Evolutionary conservation across 2,329 filamentous ascomycete species (phyloP).

Genomic region (Mycosphaerelloides madeirae): DNA sequence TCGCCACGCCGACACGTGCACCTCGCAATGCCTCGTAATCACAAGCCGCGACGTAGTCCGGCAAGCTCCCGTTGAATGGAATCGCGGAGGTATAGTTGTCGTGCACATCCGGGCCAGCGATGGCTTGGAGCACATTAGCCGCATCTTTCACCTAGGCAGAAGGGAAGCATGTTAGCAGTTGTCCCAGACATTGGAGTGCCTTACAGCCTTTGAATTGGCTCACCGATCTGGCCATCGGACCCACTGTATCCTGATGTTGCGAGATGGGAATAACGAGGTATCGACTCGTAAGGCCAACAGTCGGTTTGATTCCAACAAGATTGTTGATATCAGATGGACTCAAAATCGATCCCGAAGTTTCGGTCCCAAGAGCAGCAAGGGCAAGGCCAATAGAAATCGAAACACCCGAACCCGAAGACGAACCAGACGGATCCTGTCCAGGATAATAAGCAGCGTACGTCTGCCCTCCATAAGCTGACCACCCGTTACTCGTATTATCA

Average conservation of each 20-base stretch:
- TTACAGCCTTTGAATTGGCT: no score
- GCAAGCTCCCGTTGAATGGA: slow-evolving; percentile 47
- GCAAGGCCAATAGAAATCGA: slow-evolving; percentile 56
- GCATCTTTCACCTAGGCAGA: no score
- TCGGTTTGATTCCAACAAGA: slow-evolving; percentile 64
- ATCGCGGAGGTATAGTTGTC: slow-evolving; percentile 58
- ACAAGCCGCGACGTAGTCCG: slow-evolving; percentile 58
- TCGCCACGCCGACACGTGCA: slow-evolving; percentile 60
- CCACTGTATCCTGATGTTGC: slow-evolving; percentile 53
- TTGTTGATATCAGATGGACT: slow-evolving; percentile 54
- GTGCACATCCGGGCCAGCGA: slow-evolving; percentile 50
- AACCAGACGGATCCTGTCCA: slow-evolving; percentile 58
- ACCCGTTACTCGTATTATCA: slow-evolving; percentile 55
- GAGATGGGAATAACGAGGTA: slow-evolving; percentile 62
- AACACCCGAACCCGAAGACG: slow-evolving; percentile 60
- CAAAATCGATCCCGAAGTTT: slow-evolving; percentile 61
- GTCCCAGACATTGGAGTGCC: no score
- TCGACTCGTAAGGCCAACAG: slow-evolving; percentile 59
- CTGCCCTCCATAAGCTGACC: slow-evolving; percentile 62
- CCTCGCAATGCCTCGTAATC: slow-evolving; percentile 45
- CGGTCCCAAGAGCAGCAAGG: slow-evolving; percentile 56
- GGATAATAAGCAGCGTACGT: slow-evolving; percentile 58
- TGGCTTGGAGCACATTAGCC: slow-evolving; percentile 54
- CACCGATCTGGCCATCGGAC: slow-evolving; percentile 56
- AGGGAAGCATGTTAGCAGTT: no score